Evolutionary conservation across 2,329 filamentous ascomycete genomes (phyloP).

Genomic region (Pyricularia grisea): DNA sequence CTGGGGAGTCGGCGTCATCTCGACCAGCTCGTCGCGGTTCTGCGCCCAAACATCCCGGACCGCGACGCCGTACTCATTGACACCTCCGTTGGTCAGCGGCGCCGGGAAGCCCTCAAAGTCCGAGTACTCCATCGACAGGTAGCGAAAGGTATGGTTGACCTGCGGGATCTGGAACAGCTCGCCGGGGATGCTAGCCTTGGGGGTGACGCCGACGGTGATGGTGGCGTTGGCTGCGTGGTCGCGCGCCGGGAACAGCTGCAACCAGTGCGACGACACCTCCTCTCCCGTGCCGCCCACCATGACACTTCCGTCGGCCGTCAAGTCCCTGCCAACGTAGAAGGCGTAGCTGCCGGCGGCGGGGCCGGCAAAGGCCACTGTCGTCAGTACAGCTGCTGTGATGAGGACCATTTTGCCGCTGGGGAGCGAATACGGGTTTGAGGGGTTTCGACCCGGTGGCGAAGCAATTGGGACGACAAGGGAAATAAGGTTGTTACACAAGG

Average conservation of each 20-base stretch:
- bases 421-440: no score
- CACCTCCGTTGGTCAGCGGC: conserved; percentile 2
- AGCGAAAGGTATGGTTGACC: neutral
- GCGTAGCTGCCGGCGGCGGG: conserved; percentile 1
- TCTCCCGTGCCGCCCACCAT: conserved; percentile 2
- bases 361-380: neutral
- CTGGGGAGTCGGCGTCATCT: neutral
- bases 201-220: conserved; percentile 1
- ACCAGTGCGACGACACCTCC: conserved; percentile 4
- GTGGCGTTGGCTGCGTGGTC: conserved; percentile 1
- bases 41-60: conserved; percentile 2
- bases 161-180: conserved; percentile 1
- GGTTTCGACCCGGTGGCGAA: no score
- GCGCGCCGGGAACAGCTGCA: conserved; percentile 2
- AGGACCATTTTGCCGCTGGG: neutral
- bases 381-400: neutral
- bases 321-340: conserved; percentile 1
- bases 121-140: conserved; percentile 5
- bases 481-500: no score
- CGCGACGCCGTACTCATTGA: conserved; percentile 3
- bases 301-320: conserved; percentile 1
- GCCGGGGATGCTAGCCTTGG: neutral
- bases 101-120: conserved; percentile 4
- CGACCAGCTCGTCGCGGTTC: conserved; percentile 3
- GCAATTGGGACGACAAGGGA: no score